Conservation (phyloP, 1,284 basidiomycete species). For the Leccinum holopus region DNA sequence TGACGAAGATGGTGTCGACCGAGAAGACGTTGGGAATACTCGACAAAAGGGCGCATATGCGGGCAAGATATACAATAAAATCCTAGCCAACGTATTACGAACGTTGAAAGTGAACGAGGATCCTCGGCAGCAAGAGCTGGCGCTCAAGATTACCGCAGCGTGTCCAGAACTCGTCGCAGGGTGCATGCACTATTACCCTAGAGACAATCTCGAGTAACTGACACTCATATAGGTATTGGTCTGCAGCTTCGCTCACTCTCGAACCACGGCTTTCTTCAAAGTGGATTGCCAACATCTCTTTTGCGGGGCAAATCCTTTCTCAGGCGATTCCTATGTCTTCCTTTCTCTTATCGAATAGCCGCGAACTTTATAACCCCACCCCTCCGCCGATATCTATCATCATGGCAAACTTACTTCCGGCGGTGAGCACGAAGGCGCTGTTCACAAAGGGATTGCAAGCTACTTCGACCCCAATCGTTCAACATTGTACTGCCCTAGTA, state of each 20-base stretch:
- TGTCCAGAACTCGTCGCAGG: constrained; percentile 87
- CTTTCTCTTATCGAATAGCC: constrained; percentile 50
- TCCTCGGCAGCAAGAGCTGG: constrained; percentile 81
- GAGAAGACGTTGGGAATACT: constrained; percentile 25
- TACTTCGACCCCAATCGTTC: constrained; percentile 56
- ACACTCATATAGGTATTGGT: constrained; percentile 64
- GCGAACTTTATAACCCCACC: constrained; percentile 52
- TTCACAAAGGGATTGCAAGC: too few species aligned
- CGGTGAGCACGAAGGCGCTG: too few species aligned
- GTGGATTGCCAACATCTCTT: constrained; percentile 87
- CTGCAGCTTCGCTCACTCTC: constrained; percentile 68
- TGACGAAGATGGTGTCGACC: constrained; percentile 28
- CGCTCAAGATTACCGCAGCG: constrained; percentile 71
- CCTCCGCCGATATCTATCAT: constrained; percentile 72
- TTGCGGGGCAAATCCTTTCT: constrained; percentile 75
- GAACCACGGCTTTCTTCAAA: constrained; percentile 83
- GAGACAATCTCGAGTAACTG: neutral
- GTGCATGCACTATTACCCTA: constrained; percentile 39
- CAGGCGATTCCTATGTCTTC: constrained; percentile 67
- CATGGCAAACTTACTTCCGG: constrained; percentile 65
- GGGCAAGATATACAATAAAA: constrained; percentile 78
- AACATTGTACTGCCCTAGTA: constrained; percentile 77
- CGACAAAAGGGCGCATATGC: constrained; percentile 32
- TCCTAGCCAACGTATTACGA: constrained; percentile 75
- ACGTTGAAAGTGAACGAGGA: constrained; percentile 81